Conservation (phyloP, 106 monocot genomes). For the Dendrobium nobile region DNA sequence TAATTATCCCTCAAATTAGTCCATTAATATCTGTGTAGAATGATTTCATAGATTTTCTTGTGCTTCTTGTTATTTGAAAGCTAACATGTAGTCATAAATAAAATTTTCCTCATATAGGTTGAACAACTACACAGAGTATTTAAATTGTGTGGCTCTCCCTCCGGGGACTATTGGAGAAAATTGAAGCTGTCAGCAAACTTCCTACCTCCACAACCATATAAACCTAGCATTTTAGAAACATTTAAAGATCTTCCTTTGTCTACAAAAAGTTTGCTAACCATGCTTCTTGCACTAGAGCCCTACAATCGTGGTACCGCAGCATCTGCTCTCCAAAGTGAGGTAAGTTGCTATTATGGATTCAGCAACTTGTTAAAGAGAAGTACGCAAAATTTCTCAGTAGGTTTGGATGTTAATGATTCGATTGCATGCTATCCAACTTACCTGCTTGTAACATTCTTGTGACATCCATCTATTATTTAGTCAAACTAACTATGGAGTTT, state of each 20-base stretch:
- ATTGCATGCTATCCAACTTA: background rate
- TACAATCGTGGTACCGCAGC: slow-evolving; percentile 31
- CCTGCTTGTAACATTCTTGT: background rate
- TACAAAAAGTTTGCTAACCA: slow-evolving; percentile 20
- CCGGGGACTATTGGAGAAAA: slow-evolving; percentile 37
- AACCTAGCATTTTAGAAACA: slow-evolving; percentile 23
- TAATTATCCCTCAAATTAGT: background rate
- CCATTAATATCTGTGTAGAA: background rate
- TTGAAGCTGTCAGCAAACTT: slow-evolving; percentile 28
- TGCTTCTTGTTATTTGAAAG: background rate
- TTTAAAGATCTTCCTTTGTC: slow-evolving; percentile 33
- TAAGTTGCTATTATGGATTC: slow-evolving; percentile 1
- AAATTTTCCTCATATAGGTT: slow-evolving; percentile 13
- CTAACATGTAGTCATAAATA: background rate
- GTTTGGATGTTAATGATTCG: background rate
- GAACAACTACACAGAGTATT: slow-evolving; percentile 41
- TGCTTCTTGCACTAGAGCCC: slow-evolving; percentile 35
- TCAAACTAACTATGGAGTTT: background rate
- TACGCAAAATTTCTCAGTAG: background rate
- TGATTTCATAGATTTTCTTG: background rate
- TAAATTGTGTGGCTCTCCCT: slow-evolving; percentile 42
- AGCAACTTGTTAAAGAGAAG: no score
- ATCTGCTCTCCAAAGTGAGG: slow-evolving; percentile 35
- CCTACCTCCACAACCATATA: slow-evolving; percentile 26
- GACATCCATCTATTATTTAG: background rate